Percentiles rank a stretch among this genome's conserved stretches.
phyloP scores from a whole-genome alignment of 257 asterid genomes.

The Euphrasia confusa region DNA sequence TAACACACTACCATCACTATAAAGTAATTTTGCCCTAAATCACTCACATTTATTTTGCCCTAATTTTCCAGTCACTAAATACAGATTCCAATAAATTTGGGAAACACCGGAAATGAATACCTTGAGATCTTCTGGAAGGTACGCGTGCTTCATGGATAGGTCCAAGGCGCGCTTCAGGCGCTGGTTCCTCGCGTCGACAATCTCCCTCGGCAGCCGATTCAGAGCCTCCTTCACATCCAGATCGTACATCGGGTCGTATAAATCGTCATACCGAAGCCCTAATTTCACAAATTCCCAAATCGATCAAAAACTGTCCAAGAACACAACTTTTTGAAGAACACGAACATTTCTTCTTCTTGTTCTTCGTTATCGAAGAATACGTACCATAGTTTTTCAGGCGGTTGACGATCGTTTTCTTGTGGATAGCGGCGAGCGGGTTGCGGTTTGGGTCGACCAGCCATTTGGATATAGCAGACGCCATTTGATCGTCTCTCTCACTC shows the following conservation, averaged over 20 bases:
- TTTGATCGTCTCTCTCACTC: slow-evolving; percentile 17
- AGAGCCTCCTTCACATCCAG: slow-evolving; percentile 90
- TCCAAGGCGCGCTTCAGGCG: slow-evolving; percentile 91
- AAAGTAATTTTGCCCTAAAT: background rate
- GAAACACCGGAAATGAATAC: slow-evolving; percentile 25
- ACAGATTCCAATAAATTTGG: slow-evolving; percentile 7
- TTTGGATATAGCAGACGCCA: slow-evolving; percentile 41
- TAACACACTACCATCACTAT: background rate
- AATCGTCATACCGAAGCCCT: slow-evolving; percentile 90
- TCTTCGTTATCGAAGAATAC: background rate
- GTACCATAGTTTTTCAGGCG: slow-evolving; percentile 67
- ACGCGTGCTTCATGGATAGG: slow-evolving; percentile 88
- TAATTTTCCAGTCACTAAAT: background rate
- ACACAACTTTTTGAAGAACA: background rate
- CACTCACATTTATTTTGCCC: too few relatives aligned
- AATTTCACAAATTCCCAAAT: slow-evolving; percentile 10
- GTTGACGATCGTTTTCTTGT: slow-evolving; percentile 45
- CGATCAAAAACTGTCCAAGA: background rate
- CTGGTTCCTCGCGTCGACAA: slow-evolving; percentile 88
- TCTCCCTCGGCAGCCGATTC: slow-evolving; percentile 77
- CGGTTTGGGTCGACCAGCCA: slow-evolving; percentile 74
- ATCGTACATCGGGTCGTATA: slow-evolving; percentile 74
- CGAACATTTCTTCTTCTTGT: background rate
- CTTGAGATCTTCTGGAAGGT: slow-evolving; percentile 76
- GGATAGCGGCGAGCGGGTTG: slow-evolving; percentile 72